A percentile compares a stretch with the other conserved stretches of the same genome.
Evolutionary conservation across 2,329 filamentous ascomycete genomes (phyloP).

Genomic region (Colletotrichum navitas): DNA sequence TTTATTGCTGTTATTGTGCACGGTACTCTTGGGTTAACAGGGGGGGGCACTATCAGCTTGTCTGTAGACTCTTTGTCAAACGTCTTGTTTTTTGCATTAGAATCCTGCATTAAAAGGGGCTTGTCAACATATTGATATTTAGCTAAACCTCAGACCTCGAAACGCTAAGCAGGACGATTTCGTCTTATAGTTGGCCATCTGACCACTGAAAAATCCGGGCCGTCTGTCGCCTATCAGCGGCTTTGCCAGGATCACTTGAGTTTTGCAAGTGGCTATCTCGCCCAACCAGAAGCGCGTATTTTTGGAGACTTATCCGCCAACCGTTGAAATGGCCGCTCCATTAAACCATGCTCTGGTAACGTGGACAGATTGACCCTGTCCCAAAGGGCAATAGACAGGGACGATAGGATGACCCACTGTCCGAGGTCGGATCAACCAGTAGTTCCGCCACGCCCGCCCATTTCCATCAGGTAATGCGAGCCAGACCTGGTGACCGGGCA

Average conservation of each 20-base stretch:
- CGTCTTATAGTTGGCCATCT: constrained; percentile 34
- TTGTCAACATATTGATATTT: background rate
- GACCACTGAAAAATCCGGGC: constrained; percentile 22
- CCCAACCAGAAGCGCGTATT: constrained; percentile 33
- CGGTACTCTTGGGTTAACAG: too few relatives aligned
- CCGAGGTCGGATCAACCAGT: constrained; percentile 42
- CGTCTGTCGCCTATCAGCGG: constrained; percentile 41
- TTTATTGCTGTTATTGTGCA: too few relatives aligned
- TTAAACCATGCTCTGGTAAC: constrained; percentile 18
- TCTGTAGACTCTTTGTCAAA: too few relatives aligned
- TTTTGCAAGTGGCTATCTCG: constrained; percentile 18
- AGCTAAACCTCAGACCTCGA: constrained; percentile 7
- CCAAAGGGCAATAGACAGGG: constrained; percentile 11
- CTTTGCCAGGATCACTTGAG: constrained; percentile 36
- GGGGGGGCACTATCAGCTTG: too few relatives aligned
- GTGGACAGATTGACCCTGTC: constrained; percentile 29
- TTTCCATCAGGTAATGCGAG: constrained; percentile 34
- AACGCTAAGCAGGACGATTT: constrained; percentile 23
- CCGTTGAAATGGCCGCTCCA: constrained; percentile 27
- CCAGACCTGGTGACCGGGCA: constrained; percentile 31
- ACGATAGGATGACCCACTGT: constrained; percentile 34
- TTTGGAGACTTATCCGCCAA: constrained; percentile 20
- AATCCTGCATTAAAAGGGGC: background rate
- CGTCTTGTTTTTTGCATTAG: background rate
- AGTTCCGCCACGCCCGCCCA: constrained; percentile 37